phyloP scores from a whole-genome alignment of 1,284 basidiomycete species.

The Cutaneotrichosporon cutaneum region DNA sequence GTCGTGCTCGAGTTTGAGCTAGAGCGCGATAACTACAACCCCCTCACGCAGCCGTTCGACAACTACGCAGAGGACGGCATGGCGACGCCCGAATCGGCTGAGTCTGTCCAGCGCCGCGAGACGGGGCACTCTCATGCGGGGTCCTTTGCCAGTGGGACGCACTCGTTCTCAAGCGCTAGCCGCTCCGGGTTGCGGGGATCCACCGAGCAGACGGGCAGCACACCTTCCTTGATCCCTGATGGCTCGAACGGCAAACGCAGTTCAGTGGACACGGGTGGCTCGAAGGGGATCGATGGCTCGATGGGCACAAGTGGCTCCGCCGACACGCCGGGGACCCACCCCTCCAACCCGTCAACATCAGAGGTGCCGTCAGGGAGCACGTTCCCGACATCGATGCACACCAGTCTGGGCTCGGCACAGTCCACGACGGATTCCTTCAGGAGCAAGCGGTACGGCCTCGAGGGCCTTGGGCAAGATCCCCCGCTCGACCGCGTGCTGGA shows the following conservation, averaged over 20 bases:
- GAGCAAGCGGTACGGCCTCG: conserved; percentile 36
- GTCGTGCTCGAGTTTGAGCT: conserved; percentile 82
- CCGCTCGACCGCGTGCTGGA: conserved; percentile 66
- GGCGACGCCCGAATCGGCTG: neutral
- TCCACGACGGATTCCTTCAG: neutral
- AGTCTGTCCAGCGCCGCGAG: neutral
- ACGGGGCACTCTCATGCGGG: neutral
- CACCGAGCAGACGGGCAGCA: too few relatives aligned
- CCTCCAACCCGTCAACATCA: too few relatives aligned
- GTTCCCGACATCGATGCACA: neutral
- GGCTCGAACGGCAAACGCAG: too few relatives aligned
- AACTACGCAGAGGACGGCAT: neutral
- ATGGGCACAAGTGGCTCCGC: too few relatives aligned
- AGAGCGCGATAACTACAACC: conserved; percentile 70
- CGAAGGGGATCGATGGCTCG: too few relatives aligned
- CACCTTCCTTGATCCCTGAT: too few relatives aligned
- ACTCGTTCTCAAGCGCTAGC: too few relatives aligned
- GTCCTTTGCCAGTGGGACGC: too few relatives aligned
- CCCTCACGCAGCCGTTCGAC: conserved; percentile 58
- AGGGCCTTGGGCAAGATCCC: conserved; percentile 50
- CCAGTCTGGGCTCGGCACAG: neutral
- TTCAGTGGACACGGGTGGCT: too few relatives aligned
- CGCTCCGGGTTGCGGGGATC: too few relatives aligned
- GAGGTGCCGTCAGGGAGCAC: conserved; percentile 7
- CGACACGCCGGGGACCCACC: too few relatives aligned